Base-by-base conservation (phyloP, 176 grass and related monocot species). In the Rhynchospora pubera region DNA sequence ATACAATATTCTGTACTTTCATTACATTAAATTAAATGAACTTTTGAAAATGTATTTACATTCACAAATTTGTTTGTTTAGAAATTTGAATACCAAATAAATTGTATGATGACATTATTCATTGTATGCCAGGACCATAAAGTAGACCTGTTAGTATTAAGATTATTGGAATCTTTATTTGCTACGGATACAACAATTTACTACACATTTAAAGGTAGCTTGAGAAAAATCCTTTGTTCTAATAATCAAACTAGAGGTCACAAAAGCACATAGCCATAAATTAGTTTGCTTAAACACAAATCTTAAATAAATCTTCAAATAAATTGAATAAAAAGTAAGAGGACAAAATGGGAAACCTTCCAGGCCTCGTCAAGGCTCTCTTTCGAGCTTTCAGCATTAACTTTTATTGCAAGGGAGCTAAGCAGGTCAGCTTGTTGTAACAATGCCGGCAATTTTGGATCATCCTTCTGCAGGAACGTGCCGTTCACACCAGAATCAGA, bases 311-410 rank as follows among this genome's bases (percentile, higher is more conserved):
- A 76, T 76, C 47, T 76, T 73, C 50, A 74, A 47, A 11, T 71
- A 39, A 77, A 55, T 76, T 45, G 16, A 43, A 44, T 24, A 52
- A 53, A 72, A 53, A 30, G 71, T 47, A 76, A 26, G 21, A 77
- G 23, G 23, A 30, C 23, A 9, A 77, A 77, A 56, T 34, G 50
- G 66, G 24, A 84, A 82, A 96, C 97, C 93, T 99, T 87, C 93
- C 97, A 91, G 26, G 97, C 91, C 85, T 99, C 97, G 56, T 99
- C 97, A 82, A 93, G 87, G 64, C 91, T 99, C 83, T 90, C 87
- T 80, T 89, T 89, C 0, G 82, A 89, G 44, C 91, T 83, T 64
- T 91, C 97, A 79, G 82, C 63, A 77, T 93, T 99, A 42, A 99
- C 79, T 93, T 96, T 93, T 65, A 85, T 81, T 23, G 97, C 93